A percentile compares a stretch with the other conserved stretches of the same genome.
These are phyloP conservation scores for Blastomyces parvus DNA, from an alignment of 2,329 filamentous ascomycete genomes.

Conservation along the genomic window DNA sequence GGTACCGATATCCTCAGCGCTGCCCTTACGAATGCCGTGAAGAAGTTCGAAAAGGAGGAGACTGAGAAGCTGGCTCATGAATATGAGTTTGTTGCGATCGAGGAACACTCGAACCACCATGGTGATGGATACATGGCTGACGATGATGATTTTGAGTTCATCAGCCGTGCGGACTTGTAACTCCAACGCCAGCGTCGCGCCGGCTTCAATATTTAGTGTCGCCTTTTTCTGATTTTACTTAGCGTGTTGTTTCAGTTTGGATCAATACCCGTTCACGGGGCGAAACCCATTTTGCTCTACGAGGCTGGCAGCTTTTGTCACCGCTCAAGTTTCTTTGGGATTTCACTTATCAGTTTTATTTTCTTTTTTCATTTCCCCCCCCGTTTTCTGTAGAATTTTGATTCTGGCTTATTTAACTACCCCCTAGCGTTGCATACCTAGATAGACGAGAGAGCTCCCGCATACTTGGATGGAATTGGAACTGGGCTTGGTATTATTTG, in stretches of 20 bases:
- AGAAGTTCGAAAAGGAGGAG: conserved; percentile 51
- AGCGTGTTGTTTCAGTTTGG: neutral
- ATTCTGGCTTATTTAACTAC: neutral
- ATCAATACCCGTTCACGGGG: neutral
- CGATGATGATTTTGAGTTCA: conserved; percentile 36
- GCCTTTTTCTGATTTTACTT: neutral
- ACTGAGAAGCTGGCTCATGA: conserved; percentile 54
- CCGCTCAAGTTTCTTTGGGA: neutral
- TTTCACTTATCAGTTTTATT: neutral
- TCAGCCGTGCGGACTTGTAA: conserved; percentile 27
- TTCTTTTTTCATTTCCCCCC: neutral
- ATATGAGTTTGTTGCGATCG: conserved; percentile 45
- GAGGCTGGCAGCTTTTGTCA: neutral
- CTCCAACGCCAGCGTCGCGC: neutral
- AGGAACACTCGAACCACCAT: conserved; percentile 29
- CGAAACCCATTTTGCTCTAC: neutral
- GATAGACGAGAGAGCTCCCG: neutral
- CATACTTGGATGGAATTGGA: neutral
- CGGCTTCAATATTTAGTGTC: neutral
- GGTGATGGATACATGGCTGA: conserved; percentile 25
- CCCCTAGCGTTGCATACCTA: neutral
- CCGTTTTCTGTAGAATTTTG: neutral
- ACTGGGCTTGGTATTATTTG: conserved; percentile 7
- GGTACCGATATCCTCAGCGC: conserved; percentile 50
- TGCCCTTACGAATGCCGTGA: conserved; percentile 49